phyloP scores from a whole-genome alignment of 2,329 filamentous ascomycete species.

The Periconia macrospinosa region DNA sequence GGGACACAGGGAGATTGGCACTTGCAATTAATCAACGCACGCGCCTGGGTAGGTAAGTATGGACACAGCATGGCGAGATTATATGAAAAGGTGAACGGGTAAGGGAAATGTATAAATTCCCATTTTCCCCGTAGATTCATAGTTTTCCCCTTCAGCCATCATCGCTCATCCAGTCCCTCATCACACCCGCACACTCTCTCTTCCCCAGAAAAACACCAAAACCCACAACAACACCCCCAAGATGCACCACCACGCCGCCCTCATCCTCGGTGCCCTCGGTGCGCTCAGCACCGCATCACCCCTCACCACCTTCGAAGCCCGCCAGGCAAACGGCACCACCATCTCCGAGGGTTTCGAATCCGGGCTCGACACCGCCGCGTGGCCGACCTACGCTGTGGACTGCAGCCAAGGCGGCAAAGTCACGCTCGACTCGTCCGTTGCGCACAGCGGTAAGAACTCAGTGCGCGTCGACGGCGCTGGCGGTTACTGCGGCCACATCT shows the following conservation, averaged over 20 bases:
- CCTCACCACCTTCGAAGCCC: not conserved
- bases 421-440: slow-evolving; percentile 58
- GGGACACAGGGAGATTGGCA: slow-evolving; percentile 18
- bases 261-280: slow-evolving; percentile 52
- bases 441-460: slow-evolving; percentile 65
- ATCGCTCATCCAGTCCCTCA: not conserved
- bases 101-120: not conserved
- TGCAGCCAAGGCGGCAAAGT: slow-evolving; percentile 63
- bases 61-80: not conserved
- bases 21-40: not conserved
- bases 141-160: not conserved
- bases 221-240: slow-evolving; percentile 7
- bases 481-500: slow-evolving; percentile 57
- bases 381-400: slow-evolving; percentile 62
- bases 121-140: not conserved
- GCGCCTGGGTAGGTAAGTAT: not conserved
- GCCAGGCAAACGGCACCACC: not conserved
- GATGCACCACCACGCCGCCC: slow-evolving; percentile 48
- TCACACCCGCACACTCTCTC: not conserved
- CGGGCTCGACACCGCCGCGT: slow-evolving; percentile 60
- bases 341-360: slow-evolving; percentile 60
- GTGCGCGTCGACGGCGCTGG: slow-evolving; percentile 73
- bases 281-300: slow-evolving; percentile 36
- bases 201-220: not conserved
- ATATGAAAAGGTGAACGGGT: not conserved